Conservation (phyloP, 1,139 yeast species). For the Eremothecium sinecaudum region DNA sequence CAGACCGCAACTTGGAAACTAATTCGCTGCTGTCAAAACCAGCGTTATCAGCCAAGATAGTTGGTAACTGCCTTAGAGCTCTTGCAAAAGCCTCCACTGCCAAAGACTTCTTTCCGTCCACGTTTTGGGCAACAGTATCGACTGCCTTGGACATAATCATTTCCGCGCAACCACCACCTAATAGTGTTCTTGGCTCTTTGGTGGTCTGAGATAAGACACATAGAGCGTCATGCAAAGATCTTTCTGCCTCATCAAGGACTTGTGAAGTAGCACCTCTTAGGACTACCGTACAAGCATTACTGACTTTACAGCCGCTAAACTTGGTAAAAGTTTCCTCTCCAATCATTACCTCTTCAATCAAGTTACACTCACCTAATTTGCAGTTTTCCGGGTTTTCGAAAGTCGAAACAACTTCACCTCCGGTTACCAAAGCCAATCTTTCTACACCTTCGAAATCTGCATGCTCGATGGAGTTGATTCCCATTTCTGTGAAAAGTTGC, state of each 20-base stretch:
- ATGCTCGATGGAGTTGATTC: constrained; percentile 89
- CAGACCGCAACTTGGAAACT: constrained; percentile 82
- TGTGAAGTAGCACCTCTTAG: constrained; percentile 96
- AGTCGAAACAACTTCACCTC: constrained; percentile 96
- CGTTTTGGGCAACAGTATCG: constrained; percentile 88
- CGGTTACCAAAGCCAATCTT: constrained; percentile 90
- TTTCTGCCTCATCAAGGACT: constrained; percentile 91
- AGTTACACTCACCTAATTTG: constrained; percentile 78
- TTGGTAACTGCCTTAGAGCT: constrained; percentile 91
- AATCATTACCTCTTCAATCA: constrained; percentile 81
- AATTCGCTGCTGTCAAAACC: constrained; percentile 92
- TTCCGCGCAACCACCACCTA: constrained; percentile 98
- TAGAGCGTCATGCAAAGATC: constrained; percentile 94
- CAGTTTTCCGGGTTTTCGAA: constrained; percentile 87
- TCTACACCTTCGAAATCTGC: constrained; percentile 99
- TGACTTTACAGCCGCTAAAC: constrained; percentile 90
- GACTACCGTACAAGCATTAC: constrained; percentile 94
- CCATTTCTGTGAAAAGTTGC: constrained; percentile 79
- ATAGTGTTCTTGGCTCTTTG: constrained; percentile 83
- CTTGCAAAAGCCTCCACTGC: constrained; percentile 93
- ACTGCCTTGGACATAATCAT: constrained; percentile 98
- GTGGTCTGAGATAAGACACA: constrained; percentile 95
- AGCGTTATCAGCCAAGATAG: constrained; percentile 92
- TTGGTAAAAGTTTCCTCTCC: constrained; percentile 81
- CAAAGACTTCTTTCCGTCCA: constrained; percentile 84